Conservation (phyloP, 2,329 filamentous ascomycete genomes). For the Cytospora leucostoma region DNA sequence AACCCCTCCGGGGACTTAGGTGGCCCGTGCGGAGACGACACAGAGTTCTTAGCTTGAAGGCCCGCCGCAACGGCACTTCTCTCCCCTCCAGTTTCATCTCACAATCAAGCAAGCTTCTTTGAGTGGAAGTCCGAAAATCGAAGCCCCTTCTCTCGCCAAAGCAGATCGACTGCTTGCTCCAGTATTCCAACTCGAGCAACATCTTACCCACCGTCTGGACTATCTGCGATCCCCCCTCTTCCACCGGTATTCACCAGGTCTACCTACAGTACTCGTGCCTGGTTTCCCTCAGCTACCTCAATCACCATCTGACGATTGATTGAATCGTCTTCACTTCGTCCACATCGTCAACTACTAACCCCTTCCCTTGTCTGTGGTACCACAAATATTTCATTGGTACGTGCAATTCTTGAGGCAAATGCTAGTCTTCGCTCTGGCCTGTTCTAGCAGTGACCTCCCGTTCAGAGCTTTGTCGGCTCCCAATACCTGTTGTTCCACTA, state of each 20-base stretch:
- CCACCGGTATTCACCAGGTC: not conserved
- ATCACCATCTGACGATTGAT: conserved; percentile 16
- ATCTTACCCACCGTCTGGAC: conserved; percentile 11
- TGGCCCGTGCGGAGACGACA: conserved; percentile 5
- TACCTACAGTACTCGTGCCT: not conserved
- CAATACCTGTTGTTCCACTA: conserved; percentile 9
- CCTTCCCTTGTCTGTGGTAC: conserved; percentile 15
- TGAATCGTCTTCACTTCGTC: conserved; percentile 9
- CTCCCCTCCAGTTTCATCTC: conserved; percentile 23
- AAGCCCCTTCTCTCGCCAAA: not conserved
- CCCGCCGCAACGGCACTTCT: conserved; percentile 16
- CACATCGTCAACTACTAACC: conserved; percentile 20
- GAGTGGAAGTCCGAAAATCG: conserved; percentile 15
- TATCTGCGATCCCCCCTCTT: not conserved
- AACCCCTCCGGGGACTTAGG: not conserved
- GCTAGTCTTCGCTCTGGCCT: conserved; percentile 12
- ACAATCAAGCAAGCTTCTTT: conserved; percentile 16
- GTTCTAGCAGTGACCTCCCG: conserved; percentile 24
- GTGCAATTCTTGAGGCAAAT: conserved; percentile 7
- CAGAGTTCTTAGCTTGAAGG: conserved; percentile 3
- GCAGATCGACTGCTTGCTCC: conserved; percentile 12
- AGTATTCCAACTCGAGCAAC: not conserved
- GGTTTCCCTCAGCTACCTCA: not conserved
- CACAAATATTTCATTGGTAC: conserved; percentile 15
- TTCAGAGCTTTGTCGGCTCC: conserved; percentile 19